Base-by-base conservation (phyloP, 495 filamentous ascomycete species). In the Pseudevernia furfuracea region DNA sequence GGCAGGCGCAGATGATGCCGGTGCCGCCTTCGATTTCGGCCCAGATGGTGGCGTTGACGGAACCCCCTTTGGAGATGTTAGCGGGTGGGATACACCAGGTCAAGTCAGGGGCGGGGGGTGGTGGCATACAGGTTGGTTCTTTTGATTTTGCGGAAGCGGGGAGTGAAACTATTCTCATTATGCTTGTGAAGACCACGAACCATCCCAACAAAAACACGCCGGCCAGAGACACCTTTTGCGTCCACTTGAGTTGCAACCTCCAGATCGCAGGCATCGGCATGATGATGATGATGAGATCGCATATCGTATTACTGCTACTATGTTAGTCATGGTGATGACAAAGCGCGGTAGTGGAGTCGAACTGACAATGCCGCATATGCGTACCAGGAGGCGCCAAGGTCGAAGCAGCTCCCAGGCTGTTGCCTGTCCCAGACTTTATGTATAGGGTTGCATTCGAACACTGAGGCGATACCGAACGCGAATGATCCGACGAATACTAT, bases 251-350 rank as follows among this genome's bases (percentile, higher is more conserved):
- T 59, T 81, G 77, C 10, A 82, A 66, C 7, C 72, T 73, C 55
- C 68, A 69, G 30, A 82, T 72, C 34, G 80, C 74, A 0, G 78
- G 79, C 73, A 81, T 78, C 1, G 80, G 80, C 63, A 78, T 78
- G 9, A 78, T 43, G 28, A 82, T 60, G 37, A 82, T 78, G 34
- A 82, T 36, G 1, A 82, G 44, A 72, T 84, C 82, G 48, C 77
- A 80, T 4, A 72, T 55, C 21, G 82, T 77, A 44, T 78, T 75
- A 34, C n/a, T n/a, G n/a, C n/a, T n/a, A n/a, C n/a, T n/a, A n/a
- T n/a, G n/a, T n/a, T n/a, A n/a, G n/a, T n/a, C n/a, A n/a, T n/a
- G n/a, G n/a, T n/a, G n/a, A n/a, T n/a, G n/a, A n/a, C n/a, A n/a
- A n/a, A n/a, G n/a, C n/a, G n/a, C n/a, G n/a, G n/a, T n/a, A n/a